Percentiles rank a stretch among this genome's conserved stretches.
phyloP scores from a whole-genome alignment of 148 eudicot genomes.

The Cornus kousa region DNA sequence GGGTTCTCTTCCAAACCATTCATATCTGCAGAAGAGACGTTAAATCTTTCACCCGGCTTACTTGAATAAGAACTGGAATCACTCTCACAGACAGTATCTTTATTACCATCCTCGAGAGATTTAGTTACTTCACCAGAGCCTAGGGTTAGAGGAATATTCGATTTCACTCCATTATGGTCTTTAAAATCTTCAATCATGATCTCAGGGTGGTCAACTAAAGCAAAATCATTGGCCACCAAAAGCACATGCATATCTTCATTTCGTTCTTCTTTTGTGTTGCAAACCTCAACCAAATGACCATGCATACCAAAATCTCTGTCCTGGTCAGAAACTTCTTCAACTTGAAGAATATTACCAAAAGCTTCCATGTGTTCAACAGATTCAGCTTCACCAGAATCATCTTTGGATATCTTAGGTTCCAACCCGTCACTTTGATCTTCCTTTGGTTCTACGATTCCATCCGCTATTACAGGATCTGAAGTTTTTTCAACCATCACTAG shows the following conservation, averaged over 20 bases:
- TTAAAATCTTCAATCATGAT: conserved; percentile 23
- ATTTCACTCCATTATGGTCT: conserved; percentile 13
- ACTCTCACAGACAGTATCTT: conserved; percentile 12
- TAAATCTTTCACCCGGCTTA: conserved; percentile 6
- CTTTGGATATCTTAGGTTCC: conserved; percentile 11
- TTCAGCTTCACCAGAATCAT: conserved; percentile 21
- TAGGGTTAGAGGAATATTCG: conserved; percentile 11
- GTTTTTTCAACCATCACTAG: conserved; percentile 12
- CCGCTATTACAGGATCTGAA: conserved; percentile 14
- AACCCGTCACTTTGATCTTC: conserved; percentile 17
- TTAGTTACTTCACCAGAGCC: conserved; percentile 19
- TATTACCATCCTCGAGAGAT: conserved; percentile 11
- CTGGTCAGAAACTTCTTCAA: conserved; percentile 12
- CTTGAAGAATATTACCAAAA: conserved; percentile 11
- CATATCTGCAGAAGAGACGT: conserved; percentile 7
- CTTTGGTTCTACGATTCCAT: conserved; percentile 12
- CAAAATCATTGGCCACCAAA: conserved; percentile 24
- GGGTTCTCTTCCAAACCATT: conserved; percentile 10
- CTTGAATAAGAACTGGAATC: conserved; percentile 5
- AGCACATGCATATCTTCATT: conserved; percentile 15
- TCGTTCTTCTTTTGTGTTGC: conserved; percentile 6
- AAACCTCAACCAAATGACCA: conserved; percentile 20
- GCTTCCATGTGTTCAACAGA: conserved; percentile 13
- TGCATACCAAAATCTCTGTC: conserved; percentile 11
- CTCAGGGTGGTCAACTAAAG: conserved; percentile 20